These are phyloP conservation scores for Seiridium cupressi DNA, from an alignment of 2,329 filamentous ascomycete species.

Conservation along the genomic window DNA sequence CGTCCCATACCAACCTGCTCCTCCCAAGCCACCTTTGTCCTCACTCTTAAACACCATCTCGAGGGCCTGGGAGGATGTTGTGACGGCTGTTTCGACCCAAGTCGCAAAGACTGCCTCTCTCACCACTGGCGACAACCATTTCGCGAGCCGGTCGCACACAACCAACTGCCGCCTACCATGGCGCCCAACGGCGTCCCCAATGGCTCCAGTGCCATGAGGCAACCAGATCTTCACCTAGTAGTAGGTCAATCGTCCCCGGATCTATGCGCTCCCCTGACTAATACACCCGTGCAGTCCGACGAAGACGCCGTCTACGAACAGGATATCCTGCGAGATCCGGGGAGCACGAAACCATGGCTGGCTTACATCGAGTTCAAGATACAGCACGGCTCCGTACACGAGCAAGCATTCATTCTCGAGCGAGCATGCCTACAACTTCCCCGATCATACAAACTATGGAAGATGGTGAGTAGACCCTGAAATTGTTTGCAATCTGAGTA, in stretches of 20 bases:
- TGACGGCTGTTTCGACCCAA: background rate
- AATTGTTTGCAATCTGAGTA: slow-evolving; percentile 9
- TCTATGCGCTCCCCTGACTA: background rate
- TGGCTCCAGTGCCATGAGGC: slow-evolving; percentile 28
- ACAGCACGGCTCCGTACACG: slow-evolving; percentile 78
- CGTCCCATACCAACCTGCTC: background rate
- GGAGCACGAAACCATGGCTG: slow-evolving; percentile 90
- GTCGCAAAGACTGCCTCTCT: background rate
- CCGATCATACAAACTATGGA: slow-evolving; percentile 97
- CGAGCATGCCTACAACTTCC: slow-evolving; percentile 87
- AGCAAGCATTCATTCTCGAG: slow-evolving; percentile 87
- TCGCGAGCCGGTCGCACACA: background rate
- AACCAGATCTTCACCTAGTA: slow-evolving; percentile 47
- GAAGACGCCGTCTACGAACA: slow-evolving; percentile 97
- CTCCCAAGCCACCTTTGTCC: background rate
- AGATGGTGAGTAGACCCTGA: slow-evolving; percentile 60
- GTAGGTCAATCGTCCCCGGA: slow-evolving; percentile 31
- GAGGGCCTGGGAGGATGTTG: background rate
- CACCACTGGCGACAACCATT: background rate
- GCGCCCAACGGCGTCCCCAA: slow-evolving; percentile 28
- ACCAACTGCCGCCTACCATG: slow-evolving; percentile 14
- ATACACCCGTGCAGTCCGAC: slow-evolving; percentile 54
- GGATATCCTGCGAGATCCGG: slow-evolving; percentile 82
- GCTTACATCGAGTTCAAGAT: slow-evolving; percentile 90
- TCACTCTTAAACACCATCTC: background rate